These are phyloP conservation scores for Colletotrichum truncatum DNA, from an alignment of 2,329 filamentous ascomycete genomes.

Conservation along the genomic window DNA sequence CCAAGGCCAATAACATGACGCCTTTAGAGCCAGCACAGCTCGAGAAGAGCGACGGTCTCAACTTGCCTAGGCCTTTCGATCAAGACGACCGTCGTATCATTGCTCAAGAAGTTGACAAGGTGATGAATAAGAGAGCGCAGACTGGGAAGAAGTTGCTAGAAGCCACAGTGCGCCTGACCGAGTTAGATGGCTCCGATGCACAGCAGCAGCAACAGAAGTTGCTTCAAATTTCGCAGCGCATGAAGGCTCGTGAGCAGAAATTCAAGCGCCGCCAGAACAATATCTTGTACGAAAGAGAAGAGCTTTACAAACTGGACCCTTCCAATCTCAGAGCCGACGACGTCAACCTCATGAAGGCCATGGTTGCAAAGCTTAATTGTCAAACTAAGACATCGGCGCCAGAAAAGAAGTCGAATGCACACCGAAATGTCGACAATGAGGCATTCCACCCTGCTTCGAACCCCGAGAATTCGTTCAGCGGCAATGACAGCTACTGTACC, in stretches of 20 bases:
- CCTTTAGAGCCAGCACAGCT: not conserved
- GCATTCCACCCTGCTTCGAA: not conserved
- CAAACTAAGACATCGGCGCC: not conserved
- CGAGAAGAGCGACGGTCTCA: not conserved
- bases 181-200: not conserved
- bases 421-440: not conserved
- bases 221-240: not conserved
- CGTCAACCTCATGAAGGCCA: not conserved
- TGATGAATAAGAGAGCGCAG: not conserved
- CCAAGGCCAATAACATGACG: not conserved
- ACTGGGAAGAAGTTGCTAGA: not conserved
- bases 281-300: not conserved
- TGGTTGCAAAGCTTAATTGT: conserved; percentile 5
- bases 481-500: not conserved
- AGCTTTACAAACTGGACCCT: conserved; percentile 5
- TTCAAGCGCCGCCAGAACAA: conserved; percentile 5
- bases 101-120: not conserved
- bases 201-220: conserved; percentile 7
- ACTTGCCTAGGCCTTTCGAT: not conserved
- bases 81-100: not conserved
- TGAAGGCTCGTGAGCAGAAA: not conserved
- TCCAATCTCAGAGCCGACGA: conserved; percentile 2
- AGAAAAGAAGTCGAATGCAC: not conserved
- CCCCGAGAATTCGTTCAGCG: not conserved
- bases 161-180: not conserved